phyloP scores from a whole-genome alignment of 2,329 filamentous ascomycete genomes.

The Chaetothyriales sp. region DNA sequence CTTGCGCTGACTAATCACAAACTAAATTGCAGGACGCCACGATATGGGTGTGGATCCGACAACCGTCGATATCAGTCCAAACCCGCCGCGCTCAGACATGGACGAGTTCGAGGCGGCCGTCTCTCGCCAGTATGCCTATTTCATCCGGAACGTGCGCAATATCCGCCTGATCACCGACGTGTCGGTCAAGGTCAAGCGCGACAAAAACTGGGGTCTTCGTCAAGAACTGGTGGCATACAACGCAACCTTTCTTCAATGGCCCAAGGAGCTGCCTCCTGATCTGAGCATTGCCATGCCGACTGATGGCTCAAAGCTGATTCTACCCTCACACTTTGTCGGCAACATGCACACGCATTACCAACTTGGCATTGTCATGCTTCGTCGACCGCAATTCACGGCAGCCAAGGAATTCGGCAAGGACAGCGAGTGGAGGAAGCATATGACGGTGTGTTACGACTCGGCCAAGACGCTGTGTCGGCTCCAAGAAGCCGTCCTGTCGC shows the following conservation, averaged over 20 bases:
- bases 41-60: constrained; percentile 65
- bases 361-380: constrained; percentile 70
- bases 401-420: constrained; percentile 58
- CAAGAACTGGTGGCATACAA: constrained; percentile 71
- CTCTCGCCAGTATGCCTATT: constrained; percentile 73
- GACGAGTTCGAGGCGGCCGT: constrained; percentile 64
- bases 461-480: constrained; percentile 75
- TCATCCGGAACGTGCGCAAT: constrained; percentile 63
- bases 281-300: constrained; percentile 63
- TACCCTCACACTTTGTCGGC: constrained; percentile 74
- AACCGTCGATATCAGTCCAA: constrained; percentile 60
- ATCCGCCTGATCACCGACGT: constrained; percentile 64
- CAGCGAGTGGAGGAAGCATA: constrained; percentile 73
- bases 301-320: constrained; percentile 68
- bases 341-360: constrained; percentile 86
- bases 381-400: constrained; percentile 70
- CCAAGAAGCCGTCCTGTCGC: constrained; percentile 67
- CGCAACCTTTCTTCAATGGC: constrained; percentile 61
- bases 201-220: constrained; percentile 75
- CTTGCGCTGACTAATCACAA: constrained; percentile 17
- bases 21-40: constrained; percentile 46
- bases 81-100: constrained; percentile 48
- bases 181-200: constrained; percentile 60
- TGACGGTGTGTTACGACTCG: constrained; percentile 71
- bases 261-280: constrained; percentile 63